phyloP scores from a whole-genome alignment of 192 early-diverging fungal species.

The Backusella tuberculispora region DNA sequence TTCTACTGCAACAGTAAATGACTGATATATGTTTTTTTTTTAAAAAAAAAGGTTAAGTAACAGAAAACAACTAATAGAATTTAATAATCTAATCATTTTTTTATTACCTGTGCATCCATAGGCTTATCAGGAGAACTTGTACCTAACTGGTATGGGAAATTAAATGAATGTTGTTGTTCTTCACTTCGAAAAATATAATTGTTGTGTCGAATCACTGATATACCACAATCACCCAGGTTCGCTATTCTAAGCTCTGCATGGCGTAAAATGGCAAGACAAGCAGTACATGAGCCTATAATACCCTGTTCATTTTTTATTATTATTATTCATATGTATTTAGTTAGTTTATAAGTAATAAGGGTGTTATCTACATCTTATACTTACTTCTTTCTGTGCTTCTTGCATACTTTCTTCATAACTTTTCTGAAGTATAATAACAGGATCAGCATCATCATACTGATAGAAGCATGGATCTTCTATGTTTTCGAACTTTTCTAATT shows the following conservation, averaged over 20 bases:
- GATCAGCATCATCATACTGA: conserved; percentile 79
- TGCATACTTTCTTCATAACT: conserved; percentile 77
- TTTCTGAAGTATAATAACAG: conserved; percentile 78
- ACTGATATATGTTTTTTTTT: conserved; percentile 3
- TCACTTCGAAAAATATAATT: conserved; percentile 92
- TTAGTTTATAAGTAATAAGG: background rate
- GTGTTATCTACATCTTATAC: background rate
- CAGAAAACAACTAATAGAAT: background rate
- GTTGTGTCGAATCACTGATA: conserved; percentile 85
- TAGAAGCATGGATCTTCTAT: conserved; percentile 76
- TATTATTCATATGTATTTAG: background rate
- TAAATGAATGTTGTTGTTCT: conserved; percentile 99
- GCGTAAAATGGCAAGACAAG: conserved; percentile 82
- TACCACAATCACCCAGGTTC: conserved; percentile 94
- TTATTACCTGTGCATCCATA: conserved; percentile 39
- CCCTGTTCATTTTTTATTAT: conserved; percentile 42
- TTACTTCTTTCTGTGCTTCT: conserved; percentile 72
- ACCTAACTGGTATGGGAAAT: conserved; percentile 96
- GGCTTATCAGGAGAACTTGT: conserved; percentile 53
- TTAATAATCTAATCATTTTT: background rate
- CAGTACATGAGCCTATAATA: conserved; percentile 92
- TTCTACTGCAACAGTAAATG: conserved; percentile 81
- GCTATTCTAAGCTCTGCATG: conserved; percentile 93
- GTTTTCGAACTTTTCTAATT: conserved; percentile 88
- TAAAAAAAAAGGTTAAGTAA: conserved; percentile 4